Evolutionary conservation across 2,329 filamentous ascomycete species (phyloP), one percentile per base, ranked within the genome.

Genomic region (Exophiala sp.): DNA sequence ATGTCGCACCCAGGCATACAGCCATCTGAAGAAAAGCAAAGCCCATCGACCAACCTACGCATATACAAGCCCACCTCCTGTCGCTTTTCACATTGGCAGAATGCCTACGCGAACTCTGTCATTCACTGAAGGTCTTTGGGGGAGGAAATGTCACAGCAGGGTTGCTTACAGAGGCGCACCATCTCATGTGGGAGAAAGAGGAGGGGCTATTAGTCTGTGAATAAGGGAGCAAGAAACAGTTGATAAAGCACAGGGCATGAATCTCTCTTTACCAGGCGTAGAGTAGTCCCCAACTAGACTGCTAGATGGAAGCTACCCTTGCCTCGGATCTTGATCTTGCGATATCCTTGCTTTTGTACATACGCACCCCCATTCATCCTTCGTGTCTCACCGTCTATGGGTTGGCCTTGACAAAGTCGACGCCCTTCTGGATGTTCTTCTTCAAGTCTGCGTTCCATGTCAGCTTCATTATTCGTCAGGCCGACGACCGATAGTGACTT

Each of bases 381-480:
- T 22, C 21, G 37, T 22, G 7, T 13, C 21, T 38, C 13, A 18
- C 37, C 42, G 13, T 66, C 66, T 70, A 73, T 66, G 71, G 70
- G 68, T 73, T 83, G 67, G 73, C 69, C 70, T 79, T 77, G 65
- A 77, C 80, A 66, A 81, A 84, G 65, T 82, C 74, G 66, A 82
- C 72, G 70, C 88, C 88, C 87, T 96, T 97, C 73, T 83, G 77
- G 70, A 97, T 96, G 84, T 97, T 96, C 81, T 76, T 70, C 67
- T 72, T 74, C 50, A 75, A 61, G 60, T 70, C 58, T 58, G 46
- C 18, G 34, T 8, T 10, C n/a, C 10, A 21, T 10, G 48, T 56
- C 22, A 53, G 62, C 52, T 9, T 32, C n/a, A n/a, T 32, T 32
- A 13, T 9, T 57, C 50, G 23, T 42, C 18, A 9, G 32, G 13